A percentile compares a stretch with the other conserved stretches of the same genome.
Conservation (phyloP, 805 yeast species). For the Starmerella cellae region DNA sequence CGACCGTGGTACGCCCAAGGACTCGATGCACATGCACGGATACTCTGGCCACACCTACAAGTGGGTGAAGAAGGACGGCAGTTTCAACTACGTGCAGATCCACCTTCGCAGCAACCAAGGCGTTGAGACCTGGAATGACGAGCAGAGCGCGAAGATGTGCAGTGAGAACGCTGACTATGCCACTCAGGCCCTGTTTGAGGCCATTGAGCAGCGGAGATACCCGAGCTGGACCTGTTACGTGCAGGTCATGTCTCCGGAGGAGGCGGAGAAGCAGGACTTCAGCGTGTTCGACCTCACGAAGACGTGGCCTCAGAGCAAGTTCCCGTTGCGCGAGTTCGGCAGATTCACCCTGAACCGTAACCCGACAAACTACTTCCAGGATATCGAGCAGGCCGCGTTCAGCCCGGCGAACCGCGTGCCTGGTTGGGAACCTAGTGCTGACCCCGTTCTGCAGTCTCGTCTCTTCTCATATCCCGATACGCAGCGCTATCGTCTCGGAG, state of each 20-base stretch:
- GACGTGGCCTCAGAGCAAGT: conserved; percentile 45
- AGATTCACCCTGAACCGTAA: conserved; percentile 41
- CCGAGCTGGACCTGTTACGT: conserved; percentile 43
- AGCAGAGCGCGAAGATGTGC: conserved; percentile 35
- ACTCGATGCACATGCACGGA: conserved; percentile 45
- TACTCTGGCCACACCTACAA: conserved; percentile 57
- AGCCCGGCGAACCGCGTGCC: conserved; percentile 63
- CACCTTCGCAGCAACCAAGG: conserved; percentile 42
- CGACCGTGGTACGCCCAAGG: conserved; percentile 46
- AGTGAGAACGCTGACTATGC: conserved; percentile 43
- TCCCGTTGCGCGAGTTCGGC: conserved; percentile 45
- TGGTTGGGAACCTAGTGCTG: conserved; percentile 62
- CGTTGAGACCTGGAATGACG: conserved; percentile 32
- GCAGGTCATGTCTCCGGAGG: conserved; percentile 47
- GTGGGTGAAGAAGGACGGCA: conserved; percentile 38
- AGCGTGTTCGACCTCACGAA: conserved; percentile 43
- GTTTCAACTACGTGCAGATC: conserved; percentile 41
- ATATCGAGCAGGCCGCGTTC: conserved; percentile 49
- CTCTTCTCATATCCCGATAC: conserved; percentile 66
- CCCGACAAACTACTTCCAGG: conserved; percentile 42
- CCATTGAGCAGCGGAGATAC: conserved; percentile 36
- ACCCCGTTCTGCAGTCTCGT: conserved; percentile 65
- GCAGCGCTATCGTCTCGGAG: conserved; percentile 62
- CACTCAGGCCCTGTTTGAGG: conserved; percentile 32
- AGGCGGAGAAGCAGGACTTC: conserved; percentile 39